phyloP scores from a whole-genome alignment of 2,329 filamentous ascomycete species.

The Ceratocystis harringtonii region DNA sequence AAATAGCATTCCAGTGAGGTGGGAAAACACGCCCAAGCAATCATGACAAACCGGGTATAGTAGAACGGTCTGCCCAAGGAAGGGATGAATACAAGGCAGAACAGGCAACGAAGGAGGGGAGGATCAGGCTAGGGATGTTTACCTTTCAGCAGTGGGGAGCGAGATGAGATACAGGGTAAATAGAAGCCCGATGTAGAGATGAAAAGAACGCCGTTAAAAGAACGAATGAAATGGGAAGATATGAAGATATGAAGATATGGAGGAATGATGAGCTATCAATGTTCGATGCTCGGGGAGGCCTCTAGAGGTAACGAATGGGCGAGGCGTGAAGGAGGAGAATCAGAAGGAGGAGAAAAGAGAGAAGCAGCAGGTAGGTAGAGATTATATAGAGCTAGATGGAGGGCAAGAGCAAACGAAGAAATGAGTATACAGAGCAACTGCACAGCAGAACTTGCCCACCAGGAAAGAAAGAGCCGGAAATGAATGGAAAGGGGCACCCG shows the following conservation, averaged over 20 bases:
- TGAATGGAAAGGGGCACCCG: not conserved
- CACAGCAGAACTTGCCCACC: constrained; percentile 11
- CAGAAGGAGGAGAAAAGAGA: not conserved
- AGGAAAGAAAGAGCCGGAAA: constrained; percentile 9
- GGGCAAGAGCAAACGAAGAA: not conserved
- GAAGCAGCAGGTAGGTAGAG: not conserved
- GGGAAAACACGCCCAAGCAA: not conserved
- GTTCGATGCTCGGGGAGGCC: not conserved
- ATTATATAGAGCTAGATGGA: not conserved
- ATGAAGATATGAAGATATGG: not conserved
- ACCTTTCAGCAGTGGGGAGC: constrained; percentile 1
- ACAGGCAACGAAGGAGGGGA: not conserved
- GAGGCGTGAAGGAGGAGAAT: not conserved
- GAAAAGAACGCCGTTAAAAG: constrained; percentile 4
- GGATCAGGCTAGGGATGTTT: not conserved
- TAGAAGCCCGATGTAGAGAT: not conserved
- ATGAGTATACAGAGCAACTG: constrained; percentile 13
- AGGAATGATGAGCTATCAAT: not conserved
- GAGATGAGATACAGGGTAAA: not conserved
- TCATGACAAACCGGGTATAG: not conserved
- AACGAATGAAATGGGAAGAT: not conserved
- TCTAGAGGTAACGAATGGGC: not conserved
- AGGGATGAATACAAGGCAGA: not conserved
- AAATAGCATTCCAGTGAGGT: not conserved
- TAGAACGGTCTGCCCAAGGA: not conserved